A percentile compares a stretch with the other conserved stretches of the same genome.
phyloP scores from a whole-genome alignment of 345 rosid genomes.

The Lagerstroemia speciosa region DNA sequence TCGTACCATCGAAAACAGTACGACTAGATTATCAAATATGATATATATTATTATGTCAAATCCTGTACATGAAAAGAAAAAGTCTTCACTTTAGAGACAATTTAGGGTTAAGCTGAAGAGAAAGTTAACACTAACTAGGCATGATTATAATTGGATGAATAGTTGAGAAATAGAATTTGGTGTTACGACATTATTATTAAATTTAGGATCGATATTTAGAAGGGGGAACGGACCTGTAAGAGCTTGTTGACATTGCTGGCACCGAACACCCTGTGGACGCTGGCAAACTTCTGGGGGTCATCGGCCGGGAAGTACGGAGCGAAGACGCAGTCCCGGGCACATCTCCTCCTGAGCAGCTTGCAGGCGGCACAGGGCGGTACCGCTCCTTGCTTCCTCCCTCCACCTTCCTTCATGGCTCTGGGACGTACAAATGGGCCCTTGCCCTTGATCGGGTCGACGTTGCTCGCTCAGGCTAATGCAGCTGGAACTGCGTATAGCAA shows the following conservation, averaged over 20 bases:
- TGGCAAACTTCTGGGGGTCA: conserved; percentile 81
- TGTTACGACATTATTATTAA: too few species aligned
- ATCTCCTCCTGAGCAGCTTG: conserved; percentile 78
- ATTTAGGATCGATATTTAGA: too few species aligned
- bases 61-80: too few species aligned
- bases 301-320: conserved; percentile 89
- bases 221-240: conserved; percentile 52
- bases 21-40: too few species aligned
- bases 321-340: conserved; percentile 67
- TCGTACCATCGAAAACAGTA: too few species aligned
- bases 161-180: too few species aligned
- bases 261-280: conserved; percentile 86
- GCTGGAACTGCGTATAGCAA: neutral
- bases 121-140: too few species aligned
- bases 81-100: too few species aligned
- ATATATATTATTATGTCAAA: too few species aligned
- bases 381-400: conserved; percentile 34
- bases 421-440: neutral
- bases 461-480: neutral
- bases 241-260: conserved; percentile 94
- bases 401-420: neutral
- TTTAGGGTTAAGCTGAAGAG: too few species aligned
- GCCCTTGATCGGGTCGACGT: neutral
- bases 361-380: conserved; percentile 87
- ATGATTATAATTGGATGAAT: too few species aligned